Percentiles rank a stretch among this genome's conserved stretches.
Conservation (phyloP, 345 rosid species). For the Theobroma cacao region DNA sequence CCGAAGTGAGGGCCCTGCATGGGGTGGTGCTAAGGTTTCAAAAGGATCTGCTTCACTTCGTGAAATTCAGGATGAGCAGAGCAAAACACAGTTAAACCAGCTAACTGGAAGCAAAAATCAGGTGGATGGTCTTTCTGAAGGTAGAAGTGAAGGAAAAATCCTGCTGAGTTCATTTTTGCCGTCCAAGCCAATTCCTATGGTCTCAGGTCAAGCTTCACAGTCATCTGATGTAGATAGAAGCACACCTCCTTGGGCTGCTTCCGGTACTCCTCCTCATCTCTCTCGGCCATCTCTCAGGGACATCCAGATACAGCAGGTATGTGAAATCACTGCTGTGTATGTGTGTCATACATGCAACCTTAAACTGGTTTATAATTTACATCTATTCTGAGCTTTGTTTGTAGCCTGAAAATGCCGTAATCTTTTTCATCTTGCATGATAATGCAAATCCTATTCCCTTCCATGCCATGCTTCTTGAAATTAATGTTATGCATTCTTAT, state of each 20-base stretch:
- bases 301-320: slow-evolving; percentile 92
- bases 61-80: slow-evolving; percentile 88
- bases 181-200: slow-evolving; percentile 76
- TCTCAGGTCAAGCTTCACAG: slow-evolving; percentile 34
- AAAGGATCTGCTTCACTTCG: slow-evolving; percentile 80
- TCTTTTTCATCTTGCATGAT: neutral
- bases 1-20: slow-evolving; percentile 79
- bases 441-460: neutral
- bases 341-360: neutral
- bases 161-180: slow-evolving; percentile 63
- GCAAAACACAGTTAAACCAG: slow-evolving; percentile 42
- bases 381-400: neutral
- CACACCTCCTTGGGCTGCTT: slow-evolving; percentile 91
- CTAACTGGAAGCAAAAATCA: slow-evolving; percentile 37
- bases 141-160: slow-evolving; percentile 56
- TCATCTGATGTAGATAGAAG: slow-evolving; percentile 60
- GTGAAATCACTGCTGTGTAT: neutral
- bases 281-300: slow-evolving; percentile 87
- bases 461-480: neutral
- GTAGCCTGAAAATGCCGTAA: neutral
- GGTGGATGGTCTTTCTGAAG: slow-evolving; percentile 34
- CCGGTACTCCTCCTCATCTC: slow-evolving; percentile 65
- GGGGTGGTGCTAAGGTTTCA: slow-evolving; percentile 89
- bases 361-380: neutral
- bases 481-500: neutral